A percentile compares a stretch with the other conserved stretches of the same genome.
phyloP scores from a whole-genome alignment of 2,329 filamentous ascomycete genomes.

The Hypoxylon sp. region DNA sequence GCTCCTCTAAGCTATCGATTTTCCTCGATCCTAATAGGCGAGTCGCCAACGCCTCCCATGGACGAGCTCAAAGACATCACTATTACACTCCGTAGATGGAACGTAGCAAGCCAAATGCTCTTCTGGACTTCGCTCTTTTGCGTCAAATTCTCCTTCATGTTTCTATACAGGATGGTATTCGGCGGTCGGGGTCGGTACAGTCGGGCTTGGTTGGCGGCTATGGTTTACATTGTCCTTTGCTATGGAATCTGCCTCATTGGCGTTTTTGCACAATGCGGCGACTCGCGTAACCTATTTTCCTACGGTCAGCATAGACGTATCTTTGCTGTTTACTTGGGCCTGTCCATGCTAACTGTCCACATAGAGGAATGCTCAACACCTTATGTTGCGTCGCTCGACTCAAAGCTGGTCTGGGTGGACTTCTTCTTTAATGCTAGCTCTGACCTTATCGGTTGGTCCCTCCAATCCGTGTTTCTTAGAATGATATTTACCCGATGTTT shows the following conservation, averaged over 20 bases:
- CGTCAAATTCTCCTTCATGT: conserved; percentile 43
- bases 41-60: conserved; percentile 16
- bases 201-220: conserved; percentile 11
- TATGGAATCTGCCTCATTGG: conserved; percentile 39
- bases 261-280: conserved; percentile 42
- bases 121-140: conserved; percentile 40
- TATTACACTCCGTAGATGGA: conserved; percentile 33
- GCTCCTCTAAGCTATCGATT: conserved; percentile 31
- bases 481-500: background rate
- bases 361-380: conserved; percentile 33
- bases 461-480: background rate
- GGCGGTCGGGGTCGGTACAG: background rate
- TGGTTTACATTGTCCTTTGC: conserved; percentile 36
- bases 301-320: conserved; percentile 11
- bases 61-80: conserved; percentile 26
- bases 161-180: conserved; percentile 34
- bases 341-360: background rate
- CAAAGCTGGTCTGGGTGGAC: conserved; percentile 34
- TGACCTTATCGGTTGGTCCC: conserved; percentile 33
- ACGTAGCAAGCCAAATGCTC: conserved; percentile 20
- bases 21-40: conserved; percentile 35
- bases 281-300: conserved; percentile 24
- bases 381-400: conserved; percentile 25
- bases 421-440: conserved; percentile 39
- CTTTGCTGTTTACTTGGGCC: background rate